These are phyloP conservation scores for Eleusine coracana DNA, from an alignment of 176 grass and related monocot species.

Conservation along the genomic window DNA sequence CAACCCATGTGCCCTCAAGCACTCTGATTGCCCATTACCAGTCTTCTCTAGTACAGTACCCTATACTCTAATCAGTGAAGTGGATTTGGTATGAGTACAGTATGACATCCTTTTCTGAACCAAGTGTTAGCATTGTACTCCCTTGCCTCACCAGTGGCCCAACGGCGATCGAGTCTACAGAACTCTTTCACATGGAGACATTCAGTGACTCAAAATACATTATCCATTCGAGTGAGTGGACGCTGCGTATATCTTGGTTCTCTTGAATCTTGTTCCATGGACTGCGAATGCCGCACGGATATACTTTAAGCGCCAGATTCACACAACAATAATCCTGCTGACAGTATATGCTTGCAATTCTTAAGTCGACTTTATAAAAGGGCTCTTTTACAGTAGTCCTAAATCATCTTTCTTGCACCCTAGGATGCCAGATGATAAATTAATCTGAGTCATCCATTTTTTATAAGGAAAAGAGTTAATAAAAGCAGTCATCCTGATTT, in stretches of 20 bases:
- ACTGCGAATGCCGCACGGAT: too few relatives aligned
- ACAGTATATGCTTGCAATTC: neutral
- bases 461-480: too few relatives aligned
- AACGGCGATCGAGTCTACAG: neutral
- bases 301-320: too few relatives aligned
- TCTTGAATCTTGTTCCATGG: too few relatives aligned
- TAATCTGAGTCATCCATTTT: too few relatives aligned
- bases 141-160: neutral
- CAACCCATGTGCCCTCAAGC: slow-evolving; percentile 29
- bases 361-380: neutral
- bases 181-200: neutral
- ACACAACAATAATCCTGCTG: neutral
- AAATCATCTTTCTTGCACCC: too few relatives aligned
- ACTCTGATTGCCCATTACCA: neutral
- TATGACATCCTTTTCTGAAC: neutral
- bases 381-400: too few relatives aligned
- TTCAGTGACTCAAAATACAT: too few relatives aligned
- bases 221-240: too few relatives aligned
- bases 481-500: too few relatives aligned
- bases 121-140: neutral
- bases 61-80: neutral
- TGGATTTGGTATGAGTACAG: neutral
- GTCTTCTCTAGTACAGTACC: neutral
- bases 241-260: too few relatives aligned
- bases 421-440: too few relatives aligned